Conservation (phyloP, 305 asterid genomes). For the Solanum hybrid region DNA sequence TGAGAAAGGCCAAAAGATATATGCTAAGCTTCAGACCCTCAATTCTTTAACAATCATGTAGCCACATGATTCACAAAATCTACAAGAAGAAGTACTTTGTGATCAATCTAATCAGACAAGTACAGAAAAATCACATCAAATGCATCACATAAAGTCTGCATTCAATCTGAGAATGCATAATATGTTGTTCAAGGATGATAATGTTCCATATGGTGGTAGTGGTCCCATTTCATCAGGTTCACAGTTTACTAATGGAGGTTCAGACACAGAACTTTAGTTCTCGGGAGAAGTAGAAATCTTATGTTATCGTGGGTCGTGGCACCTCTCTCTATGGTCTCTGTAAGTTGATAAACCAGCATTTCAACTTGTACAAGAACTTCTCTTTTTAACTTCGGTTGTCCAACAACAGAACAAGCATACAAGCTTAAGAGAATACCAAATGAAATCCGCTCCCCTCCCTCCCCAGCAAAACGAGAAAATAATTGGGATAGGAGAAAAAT, state of each 20-base stretch:
- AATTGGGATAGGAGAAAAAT: neutral
- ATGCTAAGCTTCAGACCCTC: neutral
- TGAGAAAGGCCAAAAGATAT: neutral
- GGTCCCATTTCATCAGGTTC: neutral
- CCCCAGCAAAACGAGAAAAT: neutral
- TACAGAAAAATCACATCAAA: neutral
- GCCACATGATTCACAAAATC: slow-evolving; percentile 8
- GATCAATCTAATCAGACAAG: neutral
- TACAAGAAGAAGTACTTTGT: slow-evolving; percentile 7
- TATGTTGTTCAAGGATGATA: neutral
- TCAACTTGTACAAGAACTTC: neutral
- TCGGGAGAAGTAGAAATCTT: neutral
- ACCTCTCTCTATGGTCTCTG: neutral
- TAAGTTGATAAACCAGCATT: neutral
- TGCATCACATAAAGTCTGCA: neutral
- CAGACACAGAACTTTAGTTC: neutral
- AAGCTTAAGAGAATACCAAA: neutral
- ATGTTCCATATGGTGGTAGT: neutral
- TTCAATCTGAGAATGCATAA: neutral
- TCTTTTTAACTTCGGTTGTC: neutral
- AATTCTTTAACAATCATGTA: slow-evolving; percentile 15
- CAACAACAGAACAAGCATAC: neutral
- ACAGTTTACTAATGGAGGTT: neutral
- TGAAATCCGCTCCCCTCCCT: neutral
- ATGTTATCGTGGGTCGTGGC: neutral